Base-by-base conservation (phyloP, 495 filamentous ascomycete genomes). In the Chaetomium fimeti region DNA sequence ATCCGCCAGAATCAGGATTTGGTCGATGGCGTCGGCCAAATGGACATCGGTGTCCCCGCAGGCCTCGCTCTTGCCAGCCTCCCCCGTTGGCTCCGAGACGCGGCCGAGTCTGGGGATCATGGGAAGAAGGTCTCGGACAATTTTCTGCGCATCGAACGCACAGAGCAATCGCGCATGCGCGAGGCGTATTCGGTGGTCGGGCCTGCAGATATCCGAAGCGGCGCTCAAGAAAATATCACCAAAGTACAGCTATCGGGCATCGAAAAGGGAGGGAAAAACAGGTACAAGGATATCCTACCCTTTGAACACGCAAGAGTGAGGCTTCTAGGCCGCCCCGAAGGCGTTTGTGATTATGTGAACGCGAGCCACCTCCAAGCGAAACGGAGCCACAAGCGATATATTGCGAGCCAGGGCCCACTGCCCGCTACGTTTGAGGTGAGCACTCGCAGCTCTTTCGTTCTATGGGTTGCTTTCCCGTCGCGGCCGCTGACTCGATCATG, bases 1-100 rank as follows among this genome's bases (percentile, higher is more conserved):
- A 98, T 98, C 68, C 85, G 95, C 29, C 94, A 98, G 75, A 96
- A 98, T 66, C 94, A 96, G 86, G 94, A 98, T 72, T 77, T 98
- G 47, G 86, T 96, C 53, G 93, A 90, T 60, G 94, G 94, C 27
- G 94, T 98, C 48, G 94, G 94, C 0, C 93, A 96, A 71, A 87
- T 98, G 69, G 79, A 91, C 38, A 73, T 98, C 53, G 84, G 87
- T 55, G 74, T 89, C 52, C 94, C 94, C 0, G 68, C 83, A 43
- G 75, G 76, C 8, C 73, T 91, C 22, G 71, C 80, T 16, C 71
- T 84, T 60, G 81, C 80, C 4, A 68, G 77, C 20, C 81, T 97
- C 18, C 95, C 94, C 5, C 53, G 68, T 2, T 98, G 94, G 94
- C 79, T 98, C 15, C 83, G 81, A 38, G 82, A 86, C 43, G 90